Conservation (phyloP, 2,329 filamentous ascomycete genomes). For the Daldinia sp. region DNA sequence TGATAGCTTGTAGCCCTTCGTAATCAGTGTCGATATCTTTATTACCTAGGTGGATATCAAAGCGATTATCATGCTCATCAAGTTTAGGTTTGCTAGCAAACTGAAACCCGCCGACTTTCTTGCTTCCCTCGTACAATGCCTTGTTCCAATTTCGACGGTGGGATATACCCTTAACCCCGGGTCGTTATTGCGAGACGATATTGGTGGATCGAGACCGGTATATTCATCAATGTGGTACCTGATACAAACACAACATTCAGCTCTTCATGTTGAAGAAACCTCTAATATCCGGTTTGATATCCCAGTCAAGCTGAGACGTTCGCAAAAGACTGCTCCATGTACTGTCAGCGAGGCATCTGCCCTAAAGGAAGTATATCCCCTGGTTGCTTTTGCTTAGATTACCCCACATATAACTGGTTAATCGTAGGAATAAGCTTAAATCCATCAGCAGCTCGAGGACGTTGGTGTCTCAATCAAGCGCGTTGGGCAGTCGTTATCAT, state of each 20-base stretch:
- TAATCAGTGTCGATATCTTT: neutral
- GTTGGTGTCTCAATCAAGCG: neutral
- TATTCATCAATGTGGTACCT: neutral
- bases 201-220: no score
- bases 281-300: neutral
- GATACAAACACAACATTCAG: neutral
- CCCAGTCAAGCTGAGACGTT: neutral
- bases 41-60: neutral
- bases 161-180: neutral
- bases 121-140: neutral
- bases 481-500: neutral
- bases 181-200: neutral
- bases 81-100: conserved; percentile 4
- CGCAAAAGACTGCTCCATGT: neutral
- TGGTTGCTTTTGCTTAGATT: neutral
- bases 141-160: neutral
- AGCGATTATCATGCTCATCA: neutral
- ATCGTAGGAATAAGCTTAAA: neutral
- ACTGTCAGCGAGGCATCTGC: neutral
- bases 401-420: neutral
- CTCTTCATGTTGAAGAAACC: neutral
- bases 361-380: no score
- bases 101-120: neutral
- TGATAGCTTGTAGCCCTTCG: neutral
- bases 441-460: neutral